Evolutionary conservation across 2,329 filamentous ascomycete species (phyloP).

Genomic region (Gremmenia infestans): DNA sequence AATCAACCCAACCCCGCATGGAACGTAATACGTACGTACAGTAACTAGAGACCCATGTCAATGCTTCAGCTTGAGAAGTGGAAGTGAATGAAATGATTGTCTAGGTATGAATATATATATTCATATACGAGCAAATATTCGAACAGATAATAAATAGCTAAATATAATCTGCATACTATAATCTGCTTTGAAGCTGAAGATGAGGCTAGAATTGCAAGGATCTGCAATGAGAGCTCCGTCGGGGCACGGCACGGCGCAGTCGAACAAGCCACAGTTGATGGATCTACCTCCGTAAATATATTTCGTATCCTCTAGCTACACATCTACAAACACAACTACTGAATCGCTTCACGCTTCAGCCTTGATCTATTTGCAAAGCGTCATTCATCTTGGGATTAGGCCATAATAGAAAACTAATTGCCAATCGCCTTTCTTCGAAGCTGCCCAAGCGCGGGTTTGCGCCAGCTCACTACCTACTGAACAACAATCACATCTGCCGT

Average conservation of each 20-base stretch:
- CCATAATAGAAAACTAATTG: not conserved
- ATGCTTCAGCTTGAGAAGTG: not conserved
- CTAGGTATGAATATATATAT: too few relatives aligned
- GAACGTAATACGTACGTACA: too few relatives aligned
- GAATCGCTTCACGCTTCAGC: not conserved
- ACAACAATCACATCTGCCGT: constrained; percentile 10
- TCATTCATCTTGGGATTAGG: not conserved
- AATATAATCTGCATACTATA: too few relatives aligned
- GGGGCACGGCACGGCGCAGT: not conserved
- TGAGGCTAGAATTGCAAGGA: not conserved
- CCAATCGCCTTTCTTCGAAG: not conserved
- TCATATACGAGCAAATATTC: too few relatives aligned
- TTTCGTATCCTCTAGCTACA: not conserved
- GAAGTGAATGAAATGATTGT: not conserved
- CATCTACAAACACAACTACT: not conserved
- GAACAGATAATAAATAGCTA: too few relatives aligned
- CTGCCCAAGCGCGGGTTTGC: not conserved
- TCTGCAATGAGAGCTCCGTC: not conserved
- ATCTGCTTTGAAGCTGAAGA: too few relatives aligned
- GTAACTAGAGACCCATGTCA: not conserved
- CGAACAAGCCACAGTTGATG: not conserved
- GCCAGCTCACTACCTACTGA: not conserved
- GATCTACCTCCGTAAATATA: not conserved
- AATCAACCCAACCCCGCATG: not conserved
- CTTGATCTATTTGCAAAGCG: not conserved